Evolutionary conservation across 2,329 filamentous ascomycete genomes (phyloP), one percentile per base, ranked within the genome.

Genomic region (Ceratocystis lukuohia): DNA sequence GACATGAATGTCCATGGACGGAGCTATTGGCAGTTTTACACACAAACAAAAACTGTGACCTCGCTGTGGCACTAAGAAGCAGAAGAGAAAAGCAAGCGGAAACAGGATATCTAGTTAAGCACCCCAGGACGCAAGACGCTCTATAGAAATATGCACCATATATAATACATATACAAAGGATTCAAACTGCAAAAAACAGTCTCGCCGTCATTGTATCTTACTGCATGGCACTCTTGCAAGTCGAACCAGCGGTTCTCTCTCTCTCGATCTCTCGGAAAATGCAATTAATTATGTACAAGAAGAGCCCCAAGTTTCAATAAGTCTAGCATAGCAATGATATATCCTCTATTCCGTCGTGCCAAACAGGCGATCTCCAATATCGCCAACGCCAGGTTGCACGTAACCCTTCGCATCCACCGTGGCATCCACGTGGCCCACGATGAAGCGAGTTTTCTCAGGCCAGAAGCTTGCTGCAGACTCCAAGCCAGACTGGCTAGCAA

Each of bases 341-440:
- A 61, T 28, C 25, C n/a, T 22, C 37, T 68, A 68, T 30, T 68
- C 66, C 28, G 66, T 33, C 28, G 66, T 68, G 12, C 66, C 66
- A 76, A 93, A 96, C 76, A 97, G 75, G 62, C 93, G 80, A 77
- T 97, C 93, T 0, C 93, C 93, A 67, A 96, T 86, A 76, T 96
- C 93, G 1, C 92, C 93, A 69, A 96, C 72, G 0, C 93, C 93
- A 0, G 92, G 92, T 78, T 88, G 88, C 69, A 96, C 86, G 91
- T 96, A 96, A 7, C 93, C 92, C 70, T 80, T 81, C n/a, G 82
- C 79, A 70, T 91, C 90, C 65, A 94, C 79, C 73, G 83, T 82
- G 69, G 77, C 77, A 75, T 97, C 93, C 22, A 96, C 80, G 0
- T 84, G 91, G 0, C 90, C 93, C 48, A 93, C 80, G 86, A 89